A percentile compares a stretch with the other conserved stretches of the same genome.
These are phyloP conservation scores for Rhytidhysteron rufulum DNA, from an alignment of 2,329 filamentous ascomycete genomes.

Conservation along the genomic window DNA sequence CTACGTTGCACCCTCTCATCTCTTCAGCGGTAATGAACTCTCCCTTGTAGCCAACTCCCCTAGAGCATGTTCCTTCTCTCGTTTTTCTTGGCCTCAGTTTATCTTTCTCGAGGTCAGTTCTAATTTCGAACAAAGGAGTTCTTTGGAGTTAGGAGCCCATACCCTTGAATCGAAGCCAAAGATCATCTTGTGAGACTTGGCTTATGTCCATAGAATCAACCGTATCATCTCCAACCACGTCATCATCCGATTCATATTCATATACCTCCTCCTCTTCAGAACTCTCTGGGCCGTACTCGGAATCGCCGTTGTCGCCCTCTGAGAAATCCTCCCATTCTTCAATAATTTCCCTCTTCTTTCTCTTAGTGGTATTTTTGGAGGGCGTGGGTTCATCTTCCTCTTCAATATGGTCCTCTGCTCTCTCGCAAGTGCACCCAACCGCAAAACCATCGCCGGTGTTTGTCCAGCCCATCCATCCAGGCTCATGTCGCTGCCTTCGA, in stretches of 20 bases:
- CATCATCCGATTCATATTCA: not conserved
- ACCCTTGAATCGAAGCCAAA: not conserved
- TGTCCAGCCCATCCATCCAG: slow-evolving; percentile 6
- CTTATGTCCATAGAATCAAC: not conserved
- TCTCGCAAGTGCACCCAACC: slow-evolving; percentile 3
- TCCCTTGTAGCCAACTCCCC: slow-evolving; percentile 7
- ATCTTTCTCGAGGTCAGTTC: not conserved
- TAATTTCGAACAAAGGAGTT: not conserved
- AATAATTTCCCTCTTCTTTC: not conserved
- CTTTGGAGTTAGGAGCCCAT: not conserved
- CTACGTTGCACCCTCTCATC: slow-evolving; percentile 8
- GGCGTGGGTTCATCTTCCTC: not conserved
- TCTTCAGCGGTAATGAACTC: slow-evolving; percentile 8
- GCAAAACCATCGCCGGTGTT: slow-evolving; percentile 2
- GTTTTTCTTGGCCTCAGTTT: not conserved
- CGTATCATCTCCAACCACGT: no score
- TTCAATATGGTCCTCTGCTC: not conserved
- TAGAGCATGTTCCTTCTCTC: slow-evolving; percentile 6
- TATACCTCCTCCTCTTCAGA: not conserved
- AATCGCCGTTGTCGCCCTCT: not conserved
- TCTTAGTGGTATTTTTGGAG: no score
- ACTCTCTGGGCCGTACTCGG: not conserved
- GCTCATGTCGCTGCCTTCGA: slow-evolving; percentile 4
- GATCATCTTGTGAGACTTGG: not conserved
- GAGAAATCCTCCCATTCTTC: slow-evolving; percentile 2